Base-by-base conservation (phyloP, 208 protist species). In the Acanthamoeba royreba region DNA sequence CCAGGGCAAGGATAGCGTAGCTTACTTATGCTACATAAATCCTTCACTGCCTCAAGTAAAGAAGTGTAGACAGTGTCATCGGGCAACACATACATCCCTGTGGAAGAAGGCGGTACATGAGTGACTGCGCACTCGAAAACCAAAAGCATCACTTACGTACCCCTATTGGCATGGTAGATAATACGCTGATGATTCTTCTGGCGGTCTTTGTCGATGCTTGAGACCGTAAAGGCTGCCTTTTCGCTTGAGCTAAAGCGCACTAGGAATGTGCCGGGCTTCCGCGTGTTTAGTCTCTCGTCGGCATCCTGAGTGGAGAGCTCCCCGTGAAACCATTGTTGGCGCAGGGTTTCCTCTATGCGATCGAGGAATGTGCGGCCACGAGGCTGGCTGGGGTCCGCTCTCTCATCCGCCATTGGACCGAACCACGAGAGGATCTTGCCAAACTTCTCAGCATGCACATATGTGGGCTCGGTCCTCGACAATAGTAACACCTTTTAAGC, bases 241-340 rank as follows among this genome's bases (percentile, higher is more conserved):
- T 46, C 35, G 52, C 35, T 49, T 28, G 47, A 74, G 46, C 79
- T 87, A 47, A 93, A 93, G 33, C 89, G 89, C 45, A 93, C 35
- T 35, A 93, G 63, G 47, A 85, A 93, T 8, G 89, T 66, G 45
- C 89, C 89, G 7, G 40, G 38, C 31, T 43, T 5, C 5, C 89
- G 46, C 19, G 22, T 58, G 40, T 93, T n/a, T 28, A 93, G 43
- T 28, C 46, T 90, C 69, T 93, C 66, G 31, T 79, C 89, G 28
- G 89, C 61, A 19, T 93, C 89, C 46, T 79, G 28, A 15, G 43
- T 85, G n/a, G 89, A 42, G 17, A 93, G 5, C 28, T 93, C 89
- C 25, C 89, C 89, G 69, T 93, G 89, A 47, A 93, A 93, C 89
- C 89, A 93, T 22, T n/a, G 9, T 46, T 46, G 8, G n/a, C 17